Conservation (phyloP, 179 eudicot species). For the Camellia oleifera region DNA sequence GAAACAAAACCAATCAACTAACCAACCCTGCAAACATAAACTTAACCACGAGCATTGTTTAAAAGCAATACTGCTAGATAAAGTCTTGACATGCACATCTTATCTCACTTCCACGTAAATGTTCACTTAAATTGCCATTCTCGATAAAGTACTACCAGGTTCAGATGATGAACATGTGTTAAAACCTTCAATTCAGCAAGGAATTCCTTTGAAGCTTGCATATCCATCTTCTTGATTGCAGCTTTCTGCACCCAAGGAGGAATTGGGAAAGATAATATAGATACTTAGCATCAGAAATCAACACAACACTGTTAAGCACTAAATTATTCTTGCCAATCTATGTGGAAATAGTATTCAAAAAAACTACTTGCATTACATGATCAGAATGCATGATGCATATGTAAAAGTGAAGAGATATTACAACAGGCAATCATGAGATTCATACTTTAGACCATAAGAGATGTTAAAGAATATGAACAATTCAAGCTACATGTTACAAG, state of each 20-base stretch:
- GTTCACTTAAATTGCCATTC: too few relatives aligned
- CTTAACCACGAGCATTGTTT: too few relatives aligned
- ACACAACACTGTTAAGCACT: background rate
- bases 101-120: too few relatives aligned
- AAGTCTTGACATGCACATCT: too few relatives aligned
- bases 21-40: too few relatives aligned
- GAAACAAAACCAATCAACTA: too few relatives aligned
- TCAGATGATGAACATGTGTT: conserved; percentile 75
- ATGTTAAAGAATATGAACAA: background rate
- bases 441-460: background rate
- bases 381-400: background rate
- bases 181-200: conserved; percentile 71
- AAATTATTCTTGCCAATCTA: background rate
- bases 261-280: background rate
- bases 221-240: conserved; percentile 84
- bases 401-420: background rate
- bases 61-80: too few relatives aligned
- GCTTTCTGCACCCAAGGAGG: conserved; percentile 46
- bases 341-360: background rate
- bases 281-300: background rate
- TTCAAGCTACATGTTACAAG: background rate
- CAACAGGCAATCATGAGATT: background rate
- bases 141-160: conserved; percentile 30
- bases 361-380: background rate
- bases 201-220: conserved; percentile 74